phyloP scores from a whole-genome alignment of 2,329 filamentous ascomycete species.

The Ascosphaera pollenicola region DNA sequence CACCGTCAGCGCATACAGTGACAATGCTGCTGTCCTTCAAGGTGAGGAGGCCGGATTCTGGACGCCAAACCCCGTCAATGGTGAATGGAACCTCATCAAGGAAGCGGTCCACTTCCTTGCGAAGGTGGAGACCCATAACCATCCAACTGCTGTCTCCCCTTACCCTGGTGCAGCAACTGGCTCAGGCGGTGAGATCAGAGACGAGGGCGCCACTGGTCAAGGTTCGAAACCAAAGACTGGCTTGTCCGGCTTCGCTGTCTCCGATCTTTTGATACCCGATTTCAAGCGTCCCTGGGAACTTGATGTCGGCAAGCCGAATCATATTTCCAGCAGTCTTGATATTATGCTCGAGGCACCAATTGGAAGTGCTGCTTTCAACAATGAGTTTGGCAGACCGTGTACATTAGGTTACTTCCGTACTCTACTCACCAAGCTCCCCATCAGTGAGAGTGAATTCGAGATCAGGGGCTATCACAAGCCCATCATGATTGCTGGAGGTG shows the following conservation, averaged over 20 bases:
- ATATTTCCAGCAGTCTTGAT: constrained; percentile 83
- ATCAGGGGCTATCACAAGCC: constrained; percentile 92
- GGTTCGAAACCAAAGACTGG: constrained; percentile 88
- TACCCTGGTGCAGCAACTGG: constrained; percentile 88
- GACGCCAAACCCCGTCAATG: constrained; percentile 69
- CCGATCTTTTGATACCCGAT: constrained; percentile 74
- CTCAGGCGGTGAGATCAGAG: constrained; percentile 84
- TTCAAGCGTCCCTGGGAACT: constrained; percentile 72
- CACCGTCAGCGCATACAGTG: constrained; percentile 90
- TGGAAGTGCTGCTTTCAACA: constrained; percentile 88
- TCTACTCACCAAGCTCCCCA: constrained; percentile 46
- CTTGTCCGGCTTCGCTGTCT: constrained; percentile 82
- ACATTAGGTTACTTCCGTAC: constrained; percentile 84
- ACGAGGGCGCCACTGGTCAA: constrained; percentile 82
- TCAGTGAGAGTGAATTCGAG: constrained; percentile 41
- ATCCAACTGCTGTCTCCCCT: constrained; percentile 86
- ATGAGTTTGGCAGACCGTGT: constrained; percentile 84
- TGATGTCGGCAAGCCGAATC: constrained; percentile 69
- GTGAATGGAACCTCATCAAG: constrained; percentile 69
- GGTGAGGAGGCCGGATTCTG: constrained; percentile 54
- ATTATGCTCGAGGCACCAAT: constrained; percentile 98
- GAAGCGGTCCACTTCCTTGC: constrained; percentile 71
- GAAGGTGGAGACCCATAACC: constrained; percentile 97
- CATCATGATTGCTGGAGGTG: constrained; percentile 92
- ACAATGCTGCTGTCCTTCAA: constrained; percentile 85